A percentile compares a stretch with the other conserved stretches of the same genome.
Evolutionary conservation across 2,329 filamentous ascomycete genomes (phyloP).

Genomic region (Hymenoscyphus infarciens): DNA sequence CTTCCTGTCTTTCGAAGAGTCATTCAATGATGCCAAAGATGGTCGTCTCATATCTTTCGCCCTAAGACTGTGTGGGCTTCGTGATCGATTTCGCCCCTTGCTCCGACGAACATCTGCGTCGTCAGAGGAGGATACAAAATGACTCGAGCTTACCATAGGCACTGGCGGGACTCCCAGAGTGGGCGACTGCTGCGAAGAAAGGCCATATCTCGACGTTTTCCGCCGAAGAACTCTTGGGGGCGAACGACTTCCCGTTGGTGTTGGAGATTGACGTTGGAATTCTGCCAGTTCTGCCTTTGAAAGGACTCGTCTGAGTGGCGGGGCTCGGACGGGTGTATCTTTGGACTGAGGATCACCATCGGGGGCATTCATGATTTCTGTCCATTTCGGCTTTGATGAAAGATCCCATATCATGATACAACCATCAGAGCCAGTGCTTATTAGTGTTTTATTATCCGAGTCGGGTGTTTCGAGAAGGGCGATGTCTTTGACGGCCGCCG

Average conservation of each 20-base stretch:
- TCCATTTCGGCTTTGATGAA: conserved; percentile 24
- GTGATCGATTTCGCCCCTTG: conserved; percentile 28
- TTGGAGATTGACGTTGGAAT: conserved; percentile 56
- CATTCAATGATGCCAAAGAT: conserved; percentile 50
- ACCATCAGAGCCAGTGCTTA: conserved; percentile 75
- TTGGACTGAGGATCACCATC: conserved; percentile 38
- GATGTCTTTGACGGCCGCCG: conserved; percentile 86
- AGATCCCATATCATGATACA: conserved; percentile 73
- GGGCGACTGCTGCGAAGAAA: conserved; percentile 49
- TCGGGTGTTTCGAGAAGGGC: conserved; percentile 60
- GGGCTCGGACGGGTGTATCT: conserved; percentile 52
- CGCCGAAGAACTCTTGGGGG: conserved; percentile 53
- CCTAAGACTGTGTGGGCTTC: conserved; percentile 33
- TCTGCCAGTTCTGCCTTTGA: conserved; percentile 85
- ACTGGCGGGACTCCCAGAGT: conserved; percentile 36
- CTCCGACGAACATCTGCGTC: conserved; percentile 25
- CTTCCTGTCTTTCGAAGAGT: conserved; percentile 46
- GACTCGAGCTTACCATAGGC: conserved; percentile 26
- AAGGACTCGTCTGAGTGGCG: conserved; percentile 78
- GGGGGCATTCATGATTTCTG: conserved; percentile 16
- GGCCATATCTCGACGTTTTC: conserved; percentile 49
- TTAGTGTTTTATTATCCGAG: conserved; percentile 54
- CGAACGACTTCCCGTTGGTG: conserved; percentile 46
- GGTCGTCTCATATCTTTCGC: conserved; percentile 43
- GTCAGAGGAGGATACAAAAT: conserved; percentile 31